Evolutionary conservation across 2,329 filamentous ascomycete species (phyloP), one percentile per base, ranked within the genome.

Genomic region (Mollisia scopiformis): DNA sequence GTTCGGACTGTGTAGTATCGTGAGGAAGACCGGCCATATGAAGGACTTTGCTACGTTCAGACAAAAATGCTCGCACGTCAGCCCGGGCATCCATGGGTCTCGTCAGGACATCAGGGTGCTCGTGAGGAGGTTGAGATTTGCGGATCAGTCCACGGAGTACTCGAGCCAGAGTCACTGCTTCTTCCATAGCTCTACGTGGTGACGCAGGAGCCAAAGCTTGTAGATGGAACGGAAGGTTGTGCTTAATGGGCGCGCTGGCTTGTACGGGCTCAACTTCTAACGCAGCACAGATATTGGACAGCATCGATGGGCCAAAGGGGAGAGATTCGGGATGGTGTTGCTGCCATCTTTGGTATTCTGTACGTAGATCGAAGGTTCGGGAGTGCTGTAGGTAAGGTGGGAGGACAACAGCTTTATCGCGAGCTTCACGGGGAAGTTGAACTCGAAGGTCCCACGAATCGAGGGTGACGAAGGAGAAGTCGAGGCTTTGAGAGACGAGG

Each of bases 391-490:
- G 86, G 77, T 99, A 99, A 10, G 94, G 91, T 23, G 95, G 95
- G 35, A 99, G 86, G 55, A 98, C 95, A 43, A 98, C 95, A 68
- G 93, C 91, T 84, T 99, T 99, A 81, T 99, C 95, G 72, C 95
- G 92, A 74, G 95, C 95, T 81, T 99, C 95, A 66, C 95, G 92
- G 51, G 95, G 95, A 74, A 99, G 86, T 83, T 99, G 95, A 61
- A 99, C 95, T 70, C 95, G 92, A 62, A 99, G 88, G 76, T 99
- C 95, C 95, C 95, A 99, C 49, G 94, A 93, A 78, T 98, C 96
- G 72, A 99, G 88, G 43, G 95, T 99, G 63, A 99, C 95, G 76
- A 99, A 99, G 67, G 96, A 93, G 75, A 99, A 99, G 73, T 97
- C 94, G 74, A 95, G 86, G 75, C 96, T 95, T 78, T 96, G 93